phyloP scores from a whole-genome alignment of 768 basidiomycete species.

The Naematelia aurantialba region DNA sequence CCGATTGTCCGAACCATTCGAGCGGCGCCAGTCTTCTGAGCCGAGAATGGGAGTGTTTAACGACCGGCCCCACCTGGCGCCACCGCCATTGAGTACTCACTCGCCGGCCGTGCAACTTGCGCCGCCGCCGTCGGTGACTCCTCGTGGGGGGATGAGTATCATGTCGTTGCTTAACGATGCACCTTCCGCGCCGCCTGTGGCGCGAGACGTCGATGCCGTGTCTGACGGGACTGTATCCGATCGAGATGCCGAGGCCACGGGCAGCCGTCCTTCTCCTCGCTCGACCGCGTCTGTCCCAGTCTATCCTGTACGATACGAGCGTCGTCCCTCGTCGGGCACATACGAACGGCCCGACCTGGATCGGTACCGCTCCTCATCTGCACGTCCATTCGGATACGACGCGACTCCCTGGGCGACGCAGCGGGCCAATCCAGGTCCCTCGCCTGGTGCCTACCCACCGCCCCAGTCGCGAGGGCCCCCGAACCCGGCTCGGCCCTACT shows the following conservation, averaged over 20 bases:
- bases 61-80: neutral
- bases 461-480: neutral
- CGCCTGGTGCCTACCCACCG: neutral
- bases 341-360: conserved; percentile 12
- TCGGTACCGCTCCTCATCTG: conserved; percentile 15
- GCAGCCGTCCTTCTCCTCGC: neutral
- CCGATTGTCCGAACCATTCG: neutral
- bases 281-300: conserved; percentile 3
- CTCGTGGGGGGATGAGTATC: conserved; percentile 31
- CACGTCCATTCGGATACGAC: conserved; percentile 2
- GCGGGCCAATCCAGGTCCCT: neutral
- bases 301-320: conserved; percentile 10
- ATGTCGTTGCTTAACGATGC: conserved; percentile 40
- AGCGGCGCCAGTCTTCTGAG: conserved; percentile 1
- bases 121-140: neutral
- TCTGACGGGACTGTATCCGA: conserved; percentile 43
- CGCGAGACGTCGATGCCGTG: conserved; percentile 21
- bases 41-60: conserved; percentile 35
- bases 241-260: conserved; percentile 12
- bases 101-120: neutral
- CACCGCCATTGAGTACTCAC: neutral
- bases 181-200: conserved; percentile 6
- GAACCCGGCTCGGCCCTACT: neutral
- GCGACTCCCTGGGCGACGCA: neutral
- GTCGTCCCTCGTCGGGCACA: neutral